Evolutionary conservation across 2,329 filamentous ascomycete genomes (phyloP), one percentile per base, ranked within the genome.

Genomic region (Fusarium hainanense): DNA sequence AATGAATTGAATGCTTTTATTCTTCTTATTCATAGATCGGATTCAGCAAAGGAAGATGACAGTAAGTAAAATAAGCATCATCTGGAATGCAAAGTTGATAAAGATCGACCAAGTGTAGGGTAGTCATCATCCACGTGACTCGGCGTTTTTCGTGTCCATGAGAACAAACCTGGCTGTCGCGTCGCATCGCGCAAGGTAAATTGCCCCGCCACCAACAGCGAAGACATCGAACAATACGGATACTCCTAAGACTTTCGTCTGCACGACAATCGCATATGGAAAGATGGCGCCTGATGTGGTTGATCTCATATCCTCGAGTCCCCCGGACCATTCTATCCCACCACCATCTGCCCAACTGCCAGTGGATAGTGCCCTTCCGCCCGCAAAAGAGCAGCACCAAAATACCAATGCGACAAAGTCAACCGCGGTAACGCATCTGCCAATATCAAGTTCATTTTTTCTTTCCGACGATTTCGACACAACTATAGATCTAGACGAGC

Each of bases 401-500:
- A 41, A 11, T 16, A 49, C 40, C 13, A 14, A 59, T 12, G 20
- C 16, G n/a, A 21, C 51, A 8, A 40, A 48, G 41, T 28, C 25
- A n/a, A 27, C 12, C 13, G 58, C 12, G 4, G 13, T 49, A 23
- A 30, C 43, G 20, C 43, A 32, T 16, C 30, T 21, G 27, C 27
- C 57, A 7, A 18, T 66, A 2, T 62, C 60, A 2, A 49, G 65
- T 21, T 68, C 67, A 14, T 27, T 69, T 4, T 69, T 75, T 32
- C 57, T 75, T n/a, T 75, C 74, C 11, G 74, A 75, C 23, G 83
- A 85, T 44, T 83, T 82, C 50, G 81, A 85, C 43, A 78, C 76
- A 10, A 82, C 79, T 1, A 75, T 79, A 7, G 78, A 81, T 11
- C 61, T 83, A 3, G 78, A 80, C 10, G 76, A 78, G 10, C 70